Percentiles rank a stretch among this genome's conserved stretches.
Conservation (phyloP, 2,329 filamentous ascomycete genomes). For the Cyphellophora europaea region DNA sequence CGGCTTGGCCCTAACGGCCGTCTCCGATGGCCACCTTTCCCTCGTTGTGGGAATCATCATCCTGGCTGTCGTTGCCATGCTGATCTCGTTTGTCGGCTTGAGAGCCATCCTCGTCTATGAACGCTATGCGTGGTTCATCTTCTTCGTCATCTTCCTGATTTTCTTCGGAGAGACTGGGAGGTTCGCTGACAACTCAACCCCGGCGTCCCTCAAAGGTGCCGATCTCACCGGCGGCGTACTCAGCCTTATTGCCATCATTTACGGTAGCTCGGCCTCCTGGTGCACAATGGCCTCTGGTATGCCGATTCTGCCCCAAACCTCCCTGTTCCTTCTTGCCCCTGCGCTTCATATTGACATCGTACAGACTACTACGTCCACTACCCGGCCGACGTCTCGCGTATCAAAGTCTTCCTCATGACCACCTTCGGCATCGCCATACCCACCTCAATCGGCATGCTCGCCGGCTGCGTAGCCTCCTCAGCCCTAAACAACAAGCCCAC, state of each 20-base stretch:
- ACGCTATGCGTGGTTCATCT: slow-evolving; percentile 24
- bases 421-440: slow-evolving; percentile 39
- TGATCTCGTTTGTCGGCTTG: slow-evolving; percentile 21
- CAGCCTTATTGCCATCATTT: slow-evolving; percentile 16
- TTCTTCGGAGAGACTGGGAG: slow-evolving; percentile 38
- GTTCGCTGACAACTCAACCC: slow-evolving; percentile 31
- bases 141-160: slow-evolving; percentile 34
- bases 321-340: slow-evolving; percentile 38
- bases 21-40: slow-evolving; percentile 23
- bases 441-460: slow-evolving; percentile 40
- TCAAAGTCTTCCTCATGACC: slow-evolving; percentile 34
- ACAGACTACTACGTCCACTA: slow-evolving; percentile 20
- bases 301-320: slow-evolving; percentile 24
- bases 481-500: slow-evolving; percentile 32
- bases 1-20: slow-evolving; percentile 23
- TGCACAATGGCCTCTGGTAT: slow-evolving; percentile 16
- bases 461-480: slow-evolving; percentile 35
- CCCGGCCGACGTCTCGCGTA: slow-evolving; percentile 11
- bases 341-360: slow-evolving; percentile 29
- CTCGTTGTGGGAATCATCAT: slow-evolving; percentile 23
- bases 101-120: slow-evolving; percentile 22
- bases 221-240: slow-evolving; percentile 23
- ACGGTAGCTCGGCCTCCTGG: slow-evolving; percentile 15
- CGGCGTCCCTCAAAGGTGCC: slow-evolving; percentile 25
- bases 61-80: slow-evolving; percentile 20